Evolutionary conservation across 1,284 basidiomycete species (phyloP).

Genomic region (Trichosporon coremiiforme): DNA sequence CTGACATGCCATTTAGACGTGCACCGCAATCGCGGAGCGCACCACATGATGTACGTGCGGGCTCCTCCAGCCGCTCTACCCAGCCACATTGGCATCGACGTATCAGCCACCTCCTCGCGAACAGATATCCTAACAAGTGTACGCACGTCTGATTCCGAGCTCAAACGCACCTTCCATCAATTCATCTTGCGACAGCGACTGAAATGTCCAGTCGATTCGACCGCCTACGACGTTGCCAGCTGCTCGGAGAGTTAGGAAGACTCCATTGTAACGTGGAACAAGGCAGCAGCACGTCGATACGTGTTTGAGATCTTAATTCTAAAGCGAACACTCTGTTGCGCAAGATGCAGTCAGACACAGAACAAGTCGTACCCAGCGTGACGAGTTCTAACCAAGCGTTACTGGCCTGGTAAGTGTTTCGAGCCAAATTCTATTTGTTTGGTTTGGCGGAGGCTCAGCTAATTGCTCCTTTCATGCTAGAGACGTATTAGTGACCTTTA

Average conservation of each 20-base stretch:
- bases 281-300: not conserved
- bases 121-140: not conserved
- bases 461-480: not conserved
- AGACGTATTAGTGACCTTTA: not conserved
- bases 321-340: not conserved
- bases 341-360: not conserved
- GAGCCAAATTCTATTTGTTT: not conserved
- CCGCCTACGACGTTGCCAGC: not conserved
- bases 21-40: not conserved
- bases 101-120: not conserved
- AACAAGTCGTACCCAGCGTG: not conserved
- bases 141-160: not conserved
- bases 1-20: not conserved
- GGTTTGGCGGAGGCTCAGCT: not conserved
- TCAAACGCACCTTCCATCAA: constrained; percentile 5
- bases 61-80: not conserved
- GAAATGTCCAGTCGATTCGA: not conserved
- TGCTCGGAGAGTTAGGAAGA: not conserved
- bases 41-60: not conserved
- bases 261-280: not conserved
- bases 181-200: not conserved
- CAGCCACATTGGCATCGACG: not conserved
- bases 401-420: not conserved
- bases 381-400: too few relatives aligned
- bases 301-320: constrained; percentile 4